phyloP scores from a whole-genome alignment of 805 yeast species.

The Ogataea glucozyma region DNA sequence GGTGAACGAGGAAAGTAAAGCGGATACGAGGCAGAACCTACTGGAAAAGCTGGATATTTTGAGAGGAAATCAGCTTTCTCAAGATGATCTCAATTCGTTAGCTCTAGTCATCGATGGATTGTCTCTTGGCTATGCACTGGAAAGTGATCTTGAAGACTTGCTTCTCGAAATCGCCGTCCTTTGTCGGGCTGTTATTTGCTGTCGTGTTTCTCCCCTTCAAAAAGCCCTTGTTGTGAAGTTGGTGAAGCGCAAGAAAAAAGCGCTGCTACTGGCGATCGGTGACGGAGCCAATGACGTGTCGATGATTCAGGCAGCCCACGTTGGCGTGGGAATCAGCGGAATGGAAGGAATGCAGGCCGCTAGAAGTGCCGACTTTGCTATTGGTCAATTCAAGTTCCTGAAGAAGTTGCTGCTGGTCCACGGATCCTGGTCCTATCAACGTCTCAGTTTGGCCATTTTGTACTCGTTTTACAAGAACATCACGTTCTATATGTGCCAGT shows the following conservation, averaged over 20 bases:
- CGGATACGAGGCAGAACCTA: slow-evolving; percentile 74
- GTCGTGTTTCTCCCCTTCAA: slow-evolving; percentile 96
- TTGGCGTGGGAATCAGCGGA: slow-evolving; percentile 98
- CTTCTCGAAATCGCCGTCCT: slow-evolving; percentile 77
- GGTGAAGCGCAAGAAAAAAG: slow-evolving; percentile 79
- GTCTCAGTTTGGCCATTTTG: slow-evolving; percentile 87
- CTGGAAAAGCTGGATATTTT: slow-evolving; percentile 76
- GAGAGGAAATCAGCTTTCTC: slow-evolving; percentile 60
- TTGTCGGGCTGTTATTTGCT: slow-evolving; percentile 96
- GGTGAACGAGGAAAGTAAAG: slow-evolving; percentile 81
- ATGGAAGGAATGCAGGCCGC: slow-evolving; percentile 99
- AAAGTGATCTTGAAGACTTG: slow-evolving; percentile 72
- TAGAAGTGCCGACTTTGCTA: slow-evolving; percentile 94
- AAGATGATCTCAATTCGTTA: slow-evolving; percentile 70
- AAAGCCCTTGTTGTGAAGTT: slow-evolving; percentile 94
- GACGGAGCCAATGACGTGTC: slow-evolving; percentile 99
- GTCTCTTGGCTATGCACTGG: slow-evolving; percentile 83
- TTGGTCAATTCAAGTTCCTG: slow-evolving; percentile 91
- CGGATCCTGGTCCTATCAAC: slow-evolving; percentile 97
- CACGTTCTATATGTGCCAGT: slow-evolving; percentile 95
- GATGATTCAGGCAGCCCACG: slow-evolving; percentile 99
- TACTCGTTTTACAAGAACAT: slow-evolving; percentile 96
- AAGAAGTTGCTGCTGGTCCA: slow-evolving; percentile 85
- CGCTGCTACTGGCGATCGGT: slow-evolving; percentile 86
- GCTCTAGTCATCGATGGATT: slow-evolving; percentile 95